Base-by-base conservation (phyloP, 371 early-diverging fungal genomes). In the Mucor saturninus region DNA sequence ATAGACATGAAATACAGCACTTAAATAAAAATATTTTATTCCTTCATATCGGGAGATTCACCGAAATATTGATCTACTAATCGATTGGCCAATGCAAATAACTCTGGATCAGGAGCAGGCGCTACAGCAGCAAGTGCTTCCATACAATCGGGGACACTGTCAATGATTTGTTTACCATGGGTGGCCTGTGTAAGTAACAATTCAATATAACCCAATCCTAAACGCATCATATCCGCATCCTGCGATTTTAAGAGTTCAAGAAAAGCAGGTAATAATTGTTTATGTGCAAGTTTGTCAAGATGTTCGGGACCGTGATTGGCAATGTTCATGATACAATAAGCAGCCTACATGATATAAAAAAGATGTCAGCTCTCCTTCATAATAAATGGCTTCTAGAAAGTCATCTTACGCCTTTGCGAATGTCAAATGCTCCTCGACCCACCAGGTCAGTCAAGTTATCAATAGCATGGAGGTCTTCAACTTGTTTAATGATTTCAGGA, bases 341-440 rank as follows among this genome's bases (percentile, higher is more conserved):
- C 69, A 58, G 69, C 67, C 67, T 67, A 46, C 21, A 7, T 55
- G 28, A 35, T 28, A 26, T 37, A 5, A 37, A 3, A 3, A 39
- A 30, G 5, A 5, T 21, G 4, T 48, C 2, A 37, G 49, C 14
- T 11, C 35, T 32, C 37, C 51, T 14, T 13, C 14, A n/a, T 43
- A n/a, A n/a, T 0, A n/a, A 46, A 35, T 4, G 35, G 35, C 35
- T 35, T 35, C 8, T 35, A 6, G 1, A 21, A 26, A 46, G 21
- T 5, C 15, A 21, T 53, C 62, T 59, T 74, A 85, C 88, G 69
- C 85, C 87, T 73, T 86, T 83, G 45, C 89, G 86, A 58, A 86
- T 85, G 59, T 88, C 89, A 67, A 83, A 88, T 29, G 81, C 83
- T 9, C 77, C 75, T 42, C 80, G 86, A 29, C 73, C 71, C 8